Conservation (phyloP, 2,329 filamentous ascomycete genomes). For the Ramichloridium luteum region DNA sequence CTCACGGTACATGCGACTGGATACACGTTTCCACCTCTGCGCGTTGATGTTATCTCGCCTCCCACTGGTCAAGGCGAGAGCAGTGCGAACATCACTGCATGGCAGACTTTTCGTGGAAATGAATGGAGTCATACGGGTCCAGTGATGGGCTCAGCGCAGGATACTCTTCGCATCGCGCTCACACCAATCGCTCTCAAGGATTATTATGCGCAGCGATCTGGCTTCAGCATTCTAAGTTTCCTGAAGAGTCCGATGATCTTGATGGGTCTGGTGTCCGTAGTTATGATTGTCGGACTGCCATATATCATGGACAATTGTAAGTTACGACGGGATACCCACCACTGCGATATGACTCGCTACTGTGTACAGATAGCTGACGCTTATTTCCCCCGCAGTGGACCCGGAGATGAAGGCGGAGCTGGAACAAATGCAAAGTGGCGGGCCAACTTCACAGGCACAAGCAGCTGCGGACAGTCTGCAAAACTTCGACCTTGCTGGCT, state of each 20-base stretch:
- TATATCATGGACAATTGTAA: constrained; percentile 91
- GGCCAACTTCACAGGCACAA: constrained; percentile 36
- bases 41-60: constrained; percentile 55
- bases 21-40: constrained; percentile 63
- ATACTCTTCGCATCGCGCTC: constrained; percentile 46
- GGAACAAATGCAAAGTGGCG: constrained; percentile 66
- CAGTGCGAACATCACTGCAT: constrained; percentile 45
- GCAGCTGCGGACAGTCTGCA: constrained; percentile 42
- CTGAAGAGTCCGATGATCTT: constrained; percentile 96
- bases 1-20: constrained; percentile 66
- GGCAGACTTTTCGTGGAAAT: constrained; percentile 80
- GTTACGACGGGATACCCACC: constrained; percentile 26
- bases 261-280: constrained; percentile 72
- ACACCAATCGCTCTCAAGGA: constrained; percentile 52
- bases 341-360: neutral
- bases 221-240: constrained; percentile 56
- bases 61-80: constrained; percentile 27
- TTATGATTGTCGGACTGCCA: constrained; percentile 80
- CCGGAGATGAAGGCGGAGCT: constrained; percentile 90
- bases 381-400: constrained; percentile 59
- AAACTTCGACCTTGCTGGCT: constrained; percentile 56
- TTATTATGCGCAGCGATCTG: constrained; percentile 63
- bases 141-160: constrained; percentile 34
- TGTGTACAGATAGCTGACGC: constrained; percentile 11
- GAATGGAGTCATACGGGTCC: constrained; percentile 82